Evolutionary conservation across 2,329 filamentous ascomycete genomes (phyloP).

Genomic region (Curvularia spicifera): DNA sequence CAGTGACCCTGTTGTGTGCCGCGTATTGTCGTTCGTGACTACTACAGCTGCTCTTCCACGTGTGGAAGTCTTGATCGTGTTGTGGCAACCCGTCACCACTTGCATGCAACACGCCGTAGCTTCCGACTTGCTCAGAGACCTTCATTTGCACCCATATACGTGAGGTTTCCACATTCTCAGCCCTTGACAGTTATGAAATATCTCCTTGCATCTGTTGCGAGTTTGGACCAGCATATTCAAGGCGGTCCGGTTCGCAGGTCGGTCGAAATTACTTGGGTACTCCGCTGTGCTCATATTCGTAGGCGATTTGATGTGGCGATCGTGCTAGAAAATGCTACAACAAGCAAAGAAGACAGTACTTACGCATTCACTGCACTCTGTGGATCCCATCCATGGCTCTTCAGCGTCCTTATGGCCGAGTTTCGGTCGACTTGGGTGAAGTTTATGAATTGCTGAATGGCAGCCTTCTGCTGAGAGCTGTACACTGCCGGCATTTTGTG

Average conservation of each 20-base stretch:
- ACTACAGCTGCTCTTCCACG: background rate
- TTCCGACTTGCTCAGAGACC: background rate
- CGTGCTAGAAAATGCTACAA: background rate
- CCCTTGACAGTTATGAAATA: background rate
- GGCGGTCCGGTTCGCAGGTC: constrained; percentile 2
- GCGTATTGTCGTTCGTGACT: background rate
- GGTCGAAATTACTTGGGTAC: background rate
- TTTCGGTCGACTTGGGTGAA: constrained; percentile 55
- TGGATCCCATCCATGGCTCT: constrained; percentile 55
- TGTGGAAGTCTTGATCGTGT: background rate
- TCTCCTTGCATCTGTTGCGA: background rate
- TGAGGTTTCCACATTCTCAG: background rate
- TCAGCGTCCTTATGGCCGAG: constrained; percentile 54
- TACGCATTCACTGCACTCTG: constrained; percentile 56
- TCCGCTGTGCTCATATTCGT: background rate
- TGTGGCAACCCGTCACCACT: background rate
- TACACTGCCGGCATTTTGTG: constrained; percentile 56
- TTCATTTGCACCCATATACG: background rate
- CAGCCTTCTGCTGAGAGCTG: constrained; percentile 54
- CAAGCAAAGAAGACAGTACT: constrained; percentile 35
- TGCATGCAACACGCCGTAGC: background rate
- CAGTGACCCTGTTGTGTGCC: background rate
- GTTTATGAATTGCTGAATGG: constrained; percentile 53
- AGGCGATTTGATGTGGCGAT: background rate
- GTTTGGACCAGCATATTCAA: background rate